A percentile compares a stretch with the other conserved stretches of the same genome.
Conservation (phyloP, 495 filamentous ascomycete species). For the Cercophora sp. region DNA sequence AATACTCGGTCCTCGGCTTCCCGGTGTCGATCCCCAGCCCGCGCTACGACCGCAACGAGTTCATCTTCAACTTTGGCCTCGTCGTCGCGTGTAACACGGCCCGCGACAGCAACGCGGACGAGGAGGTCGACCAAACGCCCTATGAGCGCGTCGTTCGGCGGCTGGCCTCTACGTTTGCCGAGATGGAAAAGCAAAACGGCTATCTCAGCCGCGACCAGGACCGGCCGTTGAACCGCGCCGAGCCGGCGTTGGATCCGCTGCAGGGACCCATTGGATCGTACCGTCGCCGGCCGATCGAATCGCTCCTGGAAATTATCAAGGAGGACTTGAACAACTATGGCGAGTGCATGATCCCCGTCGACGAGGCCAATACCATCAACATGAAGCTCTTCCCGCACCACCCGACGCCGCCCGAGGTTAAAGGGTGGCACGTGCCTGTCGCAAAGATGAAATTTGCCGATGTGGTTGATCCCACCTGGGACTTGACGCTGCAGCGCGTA, state of each 20-base stretch:
- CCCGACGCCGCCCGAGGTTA: conserved; percentile 68
- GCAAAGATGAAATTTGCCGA: conserved; percentile 72
- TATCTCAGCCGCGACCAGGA: conserved; percentile 56
- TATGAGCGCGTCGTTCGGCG: conserved; percentile 84
- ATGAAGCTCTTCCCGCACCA: conserved; percentile 91
- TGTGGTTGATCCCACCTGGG: conserved; percentile 80
- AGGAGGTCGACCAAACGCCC: conserved; percentile 58
- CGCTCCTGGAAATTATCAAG: conserved; percentile 83
- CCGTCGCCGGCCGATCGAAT: conserved; percentile 61
- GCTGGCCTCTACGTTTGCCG: conserved; percentile 77
- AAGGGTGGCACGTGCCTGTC: conserved; percentile 85
- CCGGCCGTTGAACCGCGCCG: conserved; percentile 9
- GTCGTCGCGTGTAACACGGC: conserved; percentile 51
- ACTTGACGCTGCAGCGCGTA: conserved; percentile 81
- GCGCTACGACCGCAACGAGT: conserved; percentile 85
- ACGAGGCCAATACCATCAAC: conserved; percentile 91
- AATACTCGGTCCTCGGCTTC: conserved; percentile 79
- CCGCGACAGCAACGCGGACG: conserved; percentile 19
- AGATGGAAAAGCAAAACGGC: conserved; percentile 79
- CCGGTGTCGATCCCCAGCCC: conserved; percentile 78
- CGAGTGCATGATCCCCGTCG: conserved; percentile 96
- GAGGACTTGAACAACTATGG: conserved; percentile 96
- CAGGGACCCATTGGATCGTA: conserved; percentile 5
- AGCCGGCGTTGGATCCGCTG: neutral
- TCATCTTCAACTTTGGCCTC: conserved; percentile 95